Conservation (phyloP, 768 basidiomycete species). For the Tremella fuciformis region DNA sequence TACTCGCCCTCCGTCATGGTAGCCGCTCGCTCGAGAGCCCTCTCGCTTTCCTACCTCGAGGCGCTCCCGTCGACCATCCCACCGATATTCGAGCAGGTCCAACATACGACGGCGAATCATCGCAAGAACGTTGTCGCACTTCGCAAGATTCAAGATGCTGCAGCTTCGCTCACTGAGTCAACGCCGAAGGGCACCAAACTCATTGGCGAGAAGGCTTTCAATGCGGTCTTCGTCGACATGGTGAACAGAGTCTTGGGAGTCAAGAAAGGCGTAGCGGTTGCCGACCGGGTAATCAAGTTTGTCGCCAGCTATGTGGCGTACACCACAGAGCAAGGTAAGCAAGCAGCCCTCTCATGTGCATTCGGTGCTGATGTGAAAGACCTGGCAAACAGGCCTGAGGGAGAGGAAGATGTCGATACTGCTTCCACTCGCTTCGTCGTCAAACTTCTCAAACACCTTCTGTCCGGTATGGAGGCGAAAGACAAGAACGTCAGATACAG, state of each 20-base stretch:
- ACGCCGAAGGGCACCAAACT: constrained; percentile 57
- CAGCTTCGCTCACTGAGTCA: constrained; percentile 56
- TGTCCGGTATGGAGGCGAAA: constrained; percentile 76
- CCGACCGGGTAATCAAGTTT: constrained; percentile 78
- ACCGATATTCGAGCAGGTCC: constrained; percentile 76
- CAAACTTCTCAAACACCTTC: constrained; percentile 66
- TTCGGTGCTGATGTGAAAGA: constrained; percentile 41
- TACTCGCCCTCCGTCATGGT: constrained; percentile 12
- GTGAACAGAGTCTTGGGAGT: constrained; percentile 63
- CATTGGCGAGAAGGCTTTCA: constrained; percentile 74
- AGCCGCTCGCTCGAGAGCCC: constrained; percentile 24
- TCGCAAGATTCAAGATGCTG: constrained; percentile 71
- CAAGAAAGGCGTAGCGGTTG: constrained; percentile 76
- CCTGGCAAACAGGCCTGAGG: constrained; percentile 54
- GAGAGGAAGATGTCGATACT: constrained; percentile 61
- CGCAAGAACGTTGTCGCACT: constrained; percentile 83
- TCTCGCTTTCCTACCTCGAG: constrained; percentile 33
- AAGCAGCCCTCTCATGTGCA: neutral
- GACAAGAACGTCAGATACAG: constrained; percentile 84
- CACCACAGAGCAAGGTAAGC: constrained; percentile 71
- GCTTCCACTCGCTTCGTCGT: constrained; percentile 66
- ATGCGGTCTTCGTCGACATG: constrained; percentile 63
- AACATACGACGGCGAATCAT: constrained; percentile 72
- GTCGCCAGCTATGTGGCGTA: constrained; percentile 72
- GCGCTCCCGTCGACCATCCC: constrained; percentile 54